These are phyloP conservation scores for Cryptosporidium viatorum DNA, from an alignment of 169 alveolate genomes.

Conservation along the genomic window DNA sequence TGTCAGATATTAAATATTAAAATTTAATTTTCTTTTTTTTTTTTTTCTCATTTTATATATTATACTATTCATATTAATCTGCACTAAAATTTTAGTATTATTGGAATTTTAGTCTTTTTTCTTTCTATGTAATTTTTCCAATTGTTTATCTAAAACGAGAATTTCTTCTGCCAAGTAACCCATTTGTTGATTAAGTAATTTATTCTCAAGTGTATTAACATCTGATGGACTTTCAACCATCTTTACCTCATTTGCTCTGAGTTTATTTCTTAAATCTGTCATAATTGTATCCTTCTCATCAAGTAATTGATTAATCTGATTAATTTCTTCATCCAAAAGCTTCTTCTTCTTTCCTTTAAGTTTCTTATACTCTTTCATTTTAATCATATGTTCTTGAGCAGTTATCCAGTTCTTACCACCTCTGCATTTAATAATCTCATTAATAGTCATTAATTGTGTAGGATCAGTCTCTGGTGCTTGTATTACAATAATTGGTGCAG, in stretches of 20 bases:
- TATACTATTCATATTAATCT: neutral
- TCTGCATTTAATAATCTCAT: constrained; percentile 57
- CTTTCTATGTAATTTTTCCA: constrained; percentile 57
- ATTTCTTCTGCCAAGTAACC: constrained; percentile 67
- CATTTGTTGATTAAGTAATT: constrained; percentile 69
- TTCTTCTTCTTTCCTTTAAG: constrained; percentile 56
- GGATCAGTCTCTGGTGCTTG: constrained; percentile 74
- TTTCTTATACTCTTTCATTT: constrained; percentile 57
- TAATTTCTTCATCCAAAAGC: constrained; percentile 33
- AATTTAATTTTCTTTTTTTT: neutral
- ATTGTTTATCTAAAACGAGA: constrained; percentile 25
- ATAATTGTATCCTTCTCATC: constrained; percentile 62
- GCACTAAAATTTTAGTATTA: neutral
- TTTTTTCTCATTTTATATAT: neutral
- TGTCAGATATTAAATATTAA: neutral
- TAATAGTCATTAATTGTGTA: constrained; percentile 38
- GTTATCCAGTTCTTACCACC: constrained; percentile 68
- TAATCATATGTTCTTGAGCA: constrained; percentile 36
- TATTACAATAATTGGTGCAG: constrained; percentile 73
- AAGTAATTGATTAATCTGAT: constrained; percentile 19
- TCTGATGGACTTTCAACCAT: constrained; percentile 67
- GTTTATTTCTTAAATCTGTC: constrained; percentile 53
- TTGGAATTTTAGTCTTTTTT: neutral
- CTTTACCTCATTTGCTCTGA: constrained; percentile 27
- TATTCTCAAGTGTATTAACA: constrained; percentile 47